A percentile compares a stretch with the other conserved stretches of the same genome.
Evolutionary conservation across 805 yeast genomes (phyloP).

Genomic region (Danielia reshetovae): DNA sequence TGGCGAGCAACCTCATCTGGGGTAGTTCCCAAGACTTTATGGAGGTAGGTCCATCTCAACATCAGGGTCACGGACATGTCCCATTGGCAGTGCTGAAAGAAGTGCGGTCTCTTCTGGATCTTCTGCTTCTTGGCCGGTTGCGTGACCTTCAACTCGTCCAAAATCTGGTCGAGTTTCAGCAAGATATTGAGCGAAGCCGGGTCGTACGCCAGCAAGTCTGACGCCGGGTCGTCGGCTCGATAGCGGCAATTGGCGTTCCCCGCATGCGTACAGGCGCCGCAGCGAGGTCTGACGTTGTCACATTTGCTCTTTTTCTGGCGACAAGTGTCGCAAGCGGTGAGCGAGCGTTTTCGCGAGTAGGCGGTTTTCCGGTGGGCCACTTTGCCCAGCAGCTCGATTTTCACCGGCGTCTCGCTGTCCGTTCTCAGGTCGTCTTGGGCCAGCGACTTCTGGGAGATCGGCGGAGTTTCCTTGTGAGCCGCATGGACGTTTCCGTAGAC

Average conservation of each 20-base stretch:
- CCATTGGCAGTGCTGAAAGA: constrained; percentile 23
- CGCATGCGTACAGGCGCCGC: constrained; percentile 31
- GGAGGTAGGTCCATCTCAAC: constrained; percentile 27
- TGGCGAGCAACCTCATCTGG: constrained; percentile 8
- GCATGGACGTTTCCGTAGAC: not conserved
- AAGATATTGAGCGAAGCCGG: constrained; percentile 24
- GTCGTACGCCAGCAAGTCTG: constrained; percentile 17
- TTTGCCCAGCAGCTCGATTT: constrained; percentile 1
- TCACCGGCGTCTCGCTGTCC: constrained; percentile 2
- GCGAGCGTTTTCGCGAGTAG: constrained; percentile 5
- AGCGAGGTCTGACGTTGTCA: constrained; percentile 32
- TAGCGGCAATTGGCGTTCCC: constrained; percentile 27
- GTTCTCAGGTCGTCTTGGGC: constrained; percentile 1
- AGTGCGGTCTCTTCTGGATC: not conserved
- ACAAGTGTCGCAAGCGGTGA: constrained; percentile 37
- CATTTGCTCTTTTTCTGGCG: constrained; percentile 34
- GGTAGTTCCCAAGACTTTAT: constrained; percentile 9
- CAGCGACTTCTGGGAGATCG: not conserved
- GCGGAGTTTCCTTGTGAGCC: not conserved
- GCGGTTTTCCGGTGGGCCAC: not conserved
- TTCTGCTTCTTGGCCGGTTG: constrained; percentile 1
- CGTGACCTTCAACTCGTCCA: constrained; percentile 19
- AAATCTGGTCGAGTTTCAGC: constrained; percentile 26
- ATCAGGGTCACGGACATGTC: constrained; percentile 31
- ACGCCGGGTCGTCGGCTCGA: constrained; percentile 21